These are phyloP conservation scores for Penicillium fimorum DNA, from an alignment of 495 filamentous ascomycete species.

Conservation along the genomic window DNA sequence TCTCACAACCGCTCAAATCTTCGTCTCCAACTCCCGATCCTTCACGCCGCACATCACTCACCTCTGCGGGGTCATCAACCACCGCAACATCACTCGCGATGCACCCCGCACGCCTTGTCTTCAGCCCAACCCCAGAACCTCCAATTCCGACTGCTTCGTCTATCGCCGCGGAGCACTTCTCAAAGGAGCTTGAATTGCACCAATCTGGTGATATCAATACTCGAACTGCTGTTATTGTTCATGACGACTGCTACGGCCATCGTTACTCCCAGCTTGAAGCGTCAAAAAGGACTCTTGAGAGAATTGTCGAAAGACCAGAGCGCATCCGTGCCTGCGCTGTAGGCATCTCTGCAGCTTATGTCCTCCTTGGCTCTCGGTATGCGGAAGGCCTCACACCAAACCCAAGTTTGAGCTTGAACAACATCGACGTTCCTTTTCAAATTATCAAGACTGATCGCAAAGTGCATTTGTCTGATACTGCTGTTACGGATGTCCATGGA, in stretches of 20 bases:
- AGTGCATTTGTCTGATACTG: slow-evolving; percentile 61
- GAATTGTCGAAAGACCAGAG: slow-evolving; percentile 90
- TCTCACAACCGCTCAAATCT: slow-evolving; percentile 26
- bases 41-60: slow-evolving; percentile 49
- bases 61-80: slow-evolving; percentile 40
- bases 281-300: slow-evolving; percentile 59
- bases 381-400: slow-evolving; percentile 67
- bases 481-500: slow-evolving; percentile 82
- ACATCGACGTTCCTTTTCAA: slow-evolving; percentile 64
- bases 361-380: slow-evolving; percentile 80
- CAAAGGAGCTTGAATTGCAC: slow-evolving; percentile 65
- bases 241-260: slow-evolving; percentile 94
- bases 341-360: slow-evolving; percentile 84
- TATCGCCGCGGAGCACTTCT: slow-evolving; percentile 68
- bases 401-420: slow-evolving; percentile 48
- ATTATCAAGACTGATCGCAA: slow-evolving; percentile 71
- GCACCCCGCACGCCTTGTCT: slow-evolving; percentile 24
- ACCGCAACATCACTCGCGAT: slow-evolving; percentile 28
- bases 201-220: slow-evolving; percentile 50
- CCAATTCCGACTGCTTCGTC: slow-evolving; percentile 58
- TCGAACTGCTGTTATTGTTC: slow-evolving; percentile 77
- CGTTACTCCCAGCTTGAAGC: slow-evolving; percentile 80
- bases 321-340: slow-evolving; percentile 79
- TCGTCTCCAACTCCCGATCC: slow-evolving; percentile 37
- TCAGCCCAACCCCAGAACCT: slow-evolving; percentile 22